Conservation (phyloP, 208 protist species). For the Trypanosoma mega region DNA sequence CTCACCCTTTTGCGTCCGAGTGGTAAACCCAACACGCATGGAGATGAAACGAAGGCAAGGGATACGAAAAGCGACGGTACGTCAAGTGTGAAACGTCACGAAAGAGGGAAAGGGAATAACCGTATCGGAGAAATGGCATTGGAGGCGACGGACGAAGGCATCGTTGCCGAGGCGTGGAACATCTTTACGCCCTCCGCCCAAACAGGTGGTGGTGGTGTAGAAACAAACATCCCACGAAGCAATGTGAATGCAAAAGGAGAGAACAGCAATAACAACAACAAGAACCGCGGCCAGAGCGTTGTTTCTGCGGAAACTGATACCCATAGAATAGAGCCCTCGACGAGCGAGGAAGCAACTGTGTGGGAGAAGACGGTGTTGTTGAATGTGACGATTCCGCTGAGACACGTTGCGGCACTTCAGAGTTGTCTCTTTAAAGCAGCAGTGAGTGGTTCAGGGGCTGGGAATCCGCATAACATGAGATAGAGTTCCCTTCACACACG, state of each 20-base stretch:
- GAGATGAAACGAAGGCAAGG: too few relatives aligned
- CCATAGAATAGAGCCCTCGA: too few relatives aligned
- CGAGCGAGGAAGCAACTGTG: constrained; percentile 23
- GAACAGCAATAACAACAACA: neutral
- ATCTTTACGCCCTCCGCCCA: constrained; percentile 19
- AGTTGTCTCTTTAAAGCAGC: constrained; percentile 32
- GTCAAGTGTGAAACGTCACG: too few relatives aligned
- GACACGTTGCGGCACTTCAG: constrained; percentile 39
- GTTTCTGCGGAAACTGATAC: too few relatives aligned
- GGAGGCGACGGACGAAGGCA: neutral
- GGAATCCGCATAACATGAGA: too few relatives aligned
- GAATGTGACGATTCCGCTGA: constrained; percentile 37
- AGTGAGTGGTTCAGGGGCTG: neutral
- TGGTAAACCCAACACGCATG: too few relatives aligned
- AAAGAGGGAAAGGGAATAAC: too few relatives aligned
- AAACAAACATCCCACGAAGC: too few relatives aligned
- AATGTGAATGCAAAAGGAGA: neutral
- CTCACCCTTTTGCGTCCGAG: constrained; percentile 38
- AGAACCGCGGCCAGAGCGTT: neutral
- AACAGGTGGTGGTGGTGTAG: too few relatives aligned
- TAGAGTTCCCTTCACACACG: too few relatives aligned
- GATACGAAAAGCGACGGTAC: too few relatives aligned
- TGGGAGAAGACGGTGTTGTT: constrained; percentile 36
- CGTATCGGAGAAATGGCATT: too few relatives aligned
- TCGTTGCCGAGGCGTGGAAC: neutral